Evolutionary conservation across 148 eudicot genomes (phyloP).

Genomic region (Camellia japonica): DNA sequence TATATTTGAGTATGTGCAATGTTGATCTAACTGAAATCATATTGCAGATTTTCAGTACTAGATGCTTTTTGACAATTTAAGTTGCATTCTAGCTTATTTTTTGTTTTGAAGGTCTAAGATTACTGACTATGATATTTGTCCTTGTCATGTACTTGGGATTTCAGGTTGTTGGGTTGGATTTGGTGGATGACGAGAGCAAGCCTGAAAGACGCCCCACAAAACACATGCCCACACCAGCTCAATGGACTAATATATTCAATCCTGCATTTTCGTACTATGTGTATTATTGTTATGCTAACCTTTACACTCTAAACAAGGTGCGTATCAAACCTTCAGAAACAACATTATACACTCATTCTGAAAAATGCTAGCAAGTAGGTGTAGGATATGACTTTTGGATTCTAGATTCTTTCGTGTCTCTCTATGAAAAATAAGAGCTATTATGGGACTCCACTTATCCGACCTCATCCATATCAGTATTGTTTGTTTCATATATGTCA

Average conservation of each 20-base stretch:
- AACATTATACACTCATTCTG: neutral
- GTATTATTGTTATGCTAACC: slow-evolving; percentile 97
- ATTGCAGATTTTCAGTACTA: neutral
- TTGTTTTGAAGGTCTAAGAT: neutral
- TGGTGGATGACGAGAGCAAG: slow-evolving; percentile 98
- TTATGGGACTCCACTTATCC: neutral
- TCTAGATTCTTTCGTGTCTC: neutral
- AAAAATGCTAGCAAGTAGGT: neutral
- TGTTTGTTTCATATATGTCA: neutral
- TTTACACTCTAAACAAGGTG: slow-evolving; percentile 95
- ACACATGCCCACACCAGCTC: slow-evolving; percentile 96
- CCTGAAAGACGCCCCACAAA: slow-evolving; percentile 99
- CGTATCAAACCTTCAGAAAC: slow-evolving; percentile 6
- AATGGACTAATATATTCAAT: slow-evolving; percentile 95
- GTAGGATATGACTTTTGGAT: neutral
- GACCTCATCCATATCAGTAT: neutral
- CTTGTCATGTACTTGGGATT: slow-evolving; percentile 9
- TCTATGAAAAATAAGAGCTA: no score
- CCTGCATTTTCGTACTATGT: slow-evolving; percentile 93
- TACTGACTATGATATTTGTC: neutral
- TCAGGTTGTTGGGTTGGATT: slow-evolving; percentile 94
- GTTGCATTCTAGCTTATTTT: slow-evolving; percentile 9
- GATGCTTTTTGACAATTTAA: neutral
- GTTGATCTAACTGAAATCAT: neutral
- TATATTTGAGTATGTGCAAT: no score